Evolutionary conservation across 2,329 filamentous ascomycete species (phyloP), one percentile per base, ranked within the genome.

Genomic region (Colletotrichum tropicale): DNA sequence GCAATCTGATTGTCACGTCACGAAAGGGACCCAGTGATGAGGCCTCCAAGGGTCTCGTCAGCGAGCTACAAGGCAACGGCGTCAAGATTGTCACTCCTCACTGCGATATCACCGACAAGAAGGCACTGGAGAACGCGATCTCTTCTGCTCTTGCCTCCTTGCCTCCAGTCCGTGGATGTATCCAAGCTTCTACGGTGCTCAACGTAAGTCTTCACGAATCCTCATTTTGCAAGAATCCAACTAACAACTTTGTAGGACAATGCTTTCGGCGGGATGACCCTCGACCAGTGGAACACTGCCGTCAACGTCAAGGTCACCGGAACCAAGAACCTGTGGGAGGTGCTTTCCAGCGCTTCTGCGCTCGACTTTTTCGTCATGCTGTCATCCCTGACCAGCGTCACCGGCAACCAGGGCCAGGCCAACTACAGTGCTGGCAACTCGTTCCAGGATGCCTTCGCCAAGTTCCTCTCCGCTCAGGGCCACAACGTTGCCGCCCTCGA

Each of bases 401-500:
- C 80, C 6, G 83, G 82, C 6, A 82, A 82, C 68, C 66, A 67
- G 13, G 81, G 80, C 1, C 88, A 90, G 77, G 77, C 82, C 8
- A 88, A 86, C 77, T 90, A 90, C 75, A 78, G 81, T 2, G 85
- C 86, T 1, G 87, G 85, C 1, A 88, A 88, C 75, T 75, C 78
- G 15, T 89, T 83, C 78, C 83, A 87, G 79, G 81, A 88, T 70
- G 81, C 83, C 6, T 82, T 89, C 28, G 85, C 85, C 10, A 82
- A 84, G 26, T 83, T 87, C 77, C 84, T 88, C 6, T 81, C 83
- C 1, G 52, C 73, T 6, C 80, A 80, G 1, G 87, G 87, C 2
- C 81, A 88, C 4, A 82, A 86, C 4, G 88, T 86, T 28, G 84
- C 87, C 0, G 86, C 86, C 0, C 83, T 93, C 3, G 87, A 92